These are phyloP conservation scores for Fennellomyces sp. DNA, from an alignment of 371 early-diverging fungal species.

Conservation along the genomic window DNA sequence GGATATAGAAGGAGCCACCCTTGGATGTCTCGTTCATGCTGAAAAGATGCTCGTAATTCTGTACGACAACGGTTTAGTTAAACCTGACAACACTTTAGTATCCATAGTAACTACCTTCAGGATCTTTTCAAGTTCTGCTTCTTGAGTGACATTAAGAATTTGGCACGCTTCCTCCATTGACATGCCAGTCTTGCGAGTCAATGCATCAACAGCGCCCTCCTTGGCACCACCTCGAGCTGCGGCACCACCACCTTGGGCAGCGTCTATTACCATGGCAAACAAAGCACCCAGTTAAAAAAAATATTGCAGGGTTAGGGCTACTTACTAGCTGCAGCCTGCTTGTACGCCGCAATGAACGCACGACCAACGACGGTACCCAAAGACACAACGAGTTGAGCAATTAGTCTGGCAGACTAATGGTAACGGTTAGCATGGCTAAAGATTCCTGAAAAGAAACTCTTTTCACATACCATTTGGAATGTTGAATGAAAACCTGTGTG, in stretches of 20 bases:
- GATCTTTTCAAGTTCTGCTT: slow-evolving; percentile 71
- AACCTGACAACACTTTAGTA: neutral
- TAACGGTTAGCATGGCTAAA: neutral
- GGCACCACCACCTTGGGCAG: slow-evolving; percentile 66
- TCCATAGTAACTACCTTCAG: slow-evolving; percentile 54
- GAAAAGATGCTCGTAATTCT: slow-evolving; percentile 92
- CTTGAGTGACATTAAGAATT: slow-evolving; percentile 88
- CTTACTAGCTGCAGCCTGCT: slow-evolving; percentile 90
- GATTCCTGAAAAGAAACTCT: neutral
- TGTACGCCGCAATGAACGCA: slow-evolving; percentile 94
- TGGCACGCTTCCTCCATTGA: slow-evolving; percentile 91
- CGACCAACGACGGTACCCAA: slow-evolving; percentile 88
- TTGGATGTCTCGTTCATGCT: slow-evolving; percentile 83
- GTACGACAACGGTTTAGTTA: neutral
- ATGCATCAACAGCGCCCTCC: slow-evolving; percentile 68
- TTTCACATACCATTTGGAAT: slow-evolving; percentile 3
- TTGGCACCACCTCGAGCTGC: slow-evolving; percentile 44
- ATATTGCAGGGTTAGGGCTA: slow-evolving; percentile 6
- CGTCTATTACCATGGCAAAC: slow-evolving; percentile 39
- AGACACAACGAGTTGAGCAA: slow-evolving; percentile 86
- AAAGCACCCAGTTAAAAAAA: neutral
- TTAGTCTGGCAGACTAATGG: slow-evolving; percentile 64
- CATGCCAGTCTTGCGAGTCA: slow-evolving; percentile 86
- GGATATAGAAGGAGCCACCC: slow-evolving; percentile 94
- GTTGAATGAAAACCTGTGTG: neutral